Conservation (phyloP, 2,329 filamentous ascomycete species). For the Pleoardoris graminearum region DNA sequence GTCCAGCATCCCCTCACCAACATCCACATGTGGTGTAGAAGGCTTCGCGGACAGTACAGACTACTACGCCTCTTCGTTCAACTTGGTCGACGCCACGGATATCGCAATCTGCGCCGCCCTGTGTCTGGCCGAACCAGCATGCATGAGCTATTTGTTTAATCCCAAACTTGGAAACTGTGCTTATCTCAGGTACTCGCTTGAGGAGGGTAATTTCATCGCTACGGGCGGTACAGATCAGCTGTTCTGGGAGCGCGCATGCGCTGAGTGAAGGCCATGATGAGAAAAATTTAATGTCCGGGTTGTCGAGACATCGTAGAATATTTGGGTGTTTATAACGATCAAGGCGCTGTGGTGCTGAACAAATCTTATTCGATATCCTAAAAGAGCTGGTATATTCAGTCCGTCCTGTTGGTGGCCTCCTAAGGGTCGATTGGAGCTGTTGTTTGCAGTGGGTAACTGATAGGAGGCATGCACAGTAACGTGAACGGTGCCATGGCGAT, state of each 20-base stretch:
- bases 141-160: background rate
- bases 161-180: background rate
- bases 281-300: background rate
- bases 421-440: too few species aligned
- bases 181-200: background rate
- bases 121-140: background rate
- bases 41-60: background rate
- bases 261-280: background rate
- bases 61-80: background rate
- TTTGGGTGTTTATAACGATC: too few species aligned
- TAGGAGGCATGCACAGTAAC: too few species aligned
- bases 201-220: background rate
- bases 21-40: background rate
- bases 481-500: too few species aligned
- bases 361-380: too few species aligned
- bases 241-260: background rate
- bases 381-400: too few species aligned
- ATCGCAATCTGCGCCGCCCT: background rate
- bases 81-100: background rate
- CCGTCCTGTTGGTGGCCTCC: too few species aligned
- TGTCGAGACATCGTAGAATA: too few species aligned
- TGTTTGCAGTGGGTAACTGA: too few species aligned
- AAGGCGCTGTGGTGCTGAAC: too few species aligned
- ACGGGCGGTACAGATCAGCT: background rate
- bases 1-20: background rate